Evolutionary conservation across 768 basidiomycete species (phyloP), one percentile per base, ranked within the genome.

Genomic region (Hortiboletus campestris): DNA sequence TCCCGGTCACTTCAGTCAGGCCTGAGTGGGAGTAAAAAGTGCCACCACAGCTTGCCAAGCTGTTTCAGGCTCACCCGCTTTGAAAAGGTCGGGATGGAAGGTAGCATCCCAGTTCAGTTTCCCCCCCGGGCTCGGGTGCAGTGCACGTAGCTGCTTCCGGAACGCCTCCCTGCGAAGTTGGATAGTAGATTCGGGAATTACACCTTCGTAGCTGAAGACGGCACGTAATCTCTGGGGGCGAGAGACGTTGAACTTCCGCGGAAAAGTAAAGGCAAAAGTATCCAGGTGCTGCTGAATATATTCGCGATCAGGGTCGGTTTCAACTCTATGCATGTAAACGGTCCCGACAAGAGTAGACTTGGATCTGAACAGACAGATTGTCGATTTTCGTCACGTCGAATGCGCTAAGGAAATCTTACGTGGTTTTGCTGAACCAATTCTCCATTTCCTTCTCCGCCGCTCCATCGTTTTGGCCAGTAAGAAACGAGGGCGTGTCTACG

Each of bases 401-500:
- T 17, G 40, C 8, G 11, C 6, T 6, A 28, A 39, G 20, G 2
- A 7, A 32, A 28, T 6, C 47, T 16, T 49, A 60, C 63, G 36
- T 49, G 16, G 49, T 46, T 8, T 36, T 22, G 0, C 1, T 46
- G 41, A 66, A 34, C 65, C 63, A 67, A 17, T 2, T 25, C 1
- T 3, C 14, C 44, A 35, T 58, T 16, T 48, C 12, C 2, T 1
- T 41, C 14, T 57, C 49, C 10, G 52, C 56, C 6, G 8, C 34
- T 28, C 1, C 4, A 22, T 48, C 45, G 28, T 48, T 39, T 28
- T 17, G 11, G 9, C 16, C 49, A 3, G 47, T 36, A 20, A 28
- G 34, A n/a, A 66, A 60, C 22, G 64, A 63, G 13, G 66, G 66
- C 0, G 51, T 68, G 51, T 68, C 61, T 0, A 67, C 59, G 17